These are phyloP conservation scores for Pleomassaria siparia DNA, from an alignment of 2,329 filamentous ascomycete genomes.

Conservation along the genomic window DNA sequence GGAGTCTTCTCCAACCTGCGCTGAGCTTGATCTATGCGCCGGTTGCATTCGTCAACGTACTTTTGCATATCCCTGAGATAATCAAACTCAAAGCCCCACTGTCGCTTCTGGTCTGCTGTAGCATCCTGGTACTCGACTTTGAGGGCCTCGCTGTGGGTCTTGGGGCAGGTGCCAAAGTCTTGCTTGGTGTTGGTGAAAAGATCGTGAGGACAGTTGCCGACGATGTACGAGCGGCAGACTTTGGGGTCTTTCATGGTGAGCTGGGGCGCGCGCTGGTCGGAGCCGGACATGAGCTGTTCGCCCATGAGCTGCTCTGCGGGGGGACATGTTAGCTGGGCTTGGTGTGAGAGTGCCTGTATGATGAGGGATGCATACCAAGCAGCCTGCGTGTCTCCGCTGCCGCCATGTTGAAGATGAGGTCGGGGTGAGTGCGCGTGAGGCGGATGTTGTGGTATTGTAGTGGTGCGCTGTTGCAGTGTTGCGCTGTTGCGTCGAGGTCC, in stretches of 20 bases:
- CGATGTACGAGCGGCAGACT: conserved; percentile 92
- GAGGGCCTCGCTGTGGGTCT: conserved; percentile 83
- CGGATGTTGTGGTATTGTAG: too few relatives aligned
- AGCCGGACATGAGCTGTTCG: conserved; percentile 73
- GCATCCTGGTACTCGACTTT: conserved; percentile 86
- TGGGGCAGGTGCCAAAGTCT: conserved; percentile 86
- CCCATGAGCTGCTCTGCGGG: conserved; percentile 79
- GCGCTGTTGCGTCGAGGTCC: conserved; percentile 1
- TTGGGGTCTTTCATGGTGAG: conserved; percentile 88
- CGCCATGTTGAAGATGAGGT: conserved; percentile 67
- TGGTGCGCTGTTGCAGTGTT: too few relatives aligned
- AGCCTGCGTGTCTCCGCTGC: conserved; percentile 97
- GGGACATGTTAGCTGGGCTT: conserved; percentile 18
- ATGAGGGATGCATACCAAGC: conserved; percentile 60
- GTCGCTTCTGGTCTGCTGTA: conserved; percentile 68
- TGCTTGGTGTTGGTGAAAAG: conserved; percentile 99
- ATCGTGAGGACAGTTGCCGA: conserved; percentile 93
- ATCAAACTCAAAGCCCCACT: conserved; percentile 91
- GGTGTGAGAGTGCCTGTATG: neutral
- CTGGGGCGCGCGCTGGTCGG: conserved; percentile 73
- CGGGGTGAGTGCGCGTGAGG: conserved; percentile 2
- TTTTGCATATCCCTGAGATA: conserved; percentile 95
- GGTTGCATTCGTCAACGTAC: conserved; percentile 96
- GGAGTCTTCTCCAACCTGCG: conserved; percentile 92
- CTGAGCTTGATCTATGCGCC: conserved; percentile 88